Conservation (phyloP, 1,139 yeast genomes). For the Geotrichum candidum region DNA sequence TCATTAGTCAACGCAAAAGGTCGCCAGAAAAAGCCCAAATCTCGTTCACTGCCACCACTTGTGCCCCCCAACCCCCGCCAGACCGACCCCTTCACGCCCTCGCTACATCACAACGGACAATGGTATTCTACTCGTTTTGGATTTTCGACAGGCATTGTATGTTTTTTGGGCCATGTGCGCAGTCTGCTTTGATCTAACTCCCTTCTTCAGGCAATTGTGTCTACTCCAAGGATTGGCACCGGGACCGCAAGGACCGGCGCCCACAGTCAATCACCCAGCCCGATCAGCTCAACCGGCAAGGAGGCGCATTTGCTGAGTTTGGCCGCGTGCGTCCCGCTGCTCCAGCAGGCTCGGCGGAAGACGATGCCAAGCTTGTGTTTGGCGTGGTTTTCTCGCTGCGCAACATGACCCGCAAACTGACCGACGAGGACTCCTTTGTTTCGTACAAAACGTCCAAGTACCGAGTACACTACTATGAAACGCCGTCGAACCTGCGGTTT, state of each 20-base stretch:
- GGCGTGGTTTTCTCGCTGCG: conserved; percentile 83
- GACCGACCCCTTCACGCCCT: not conserved
- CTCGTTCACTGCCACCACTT: not conserved
- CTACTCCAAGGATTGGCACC: conserved; percentile 33
- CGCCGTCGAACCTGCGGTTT: conserved; percentile 72
- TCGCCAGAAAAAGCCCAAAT: not conserved
- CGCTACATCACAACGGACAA: conserved; percentile 21
- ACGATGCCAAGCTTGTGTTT: conserved; percentile 70
- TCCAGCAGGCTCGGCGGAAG: conserved; percentile 35
- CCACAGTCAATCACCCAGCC: conserved; percentile 21
- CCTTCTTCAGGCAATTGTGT: conserved; percentile 32
- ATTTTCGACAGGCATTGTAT: conserved; percentile 81
- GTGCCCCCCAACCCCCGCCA: not conserved
- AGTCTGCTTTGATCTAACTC: not conserved
- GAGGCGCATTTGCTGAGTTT: conserved; percentile 13
- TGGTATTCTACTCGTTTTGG: conserved; percentile 76
- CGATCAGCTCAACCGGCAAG: conserved; percentile 17
- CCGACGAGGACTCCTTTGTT: conserved; percentile 47
- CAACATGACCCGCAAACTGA: conserved; percentile 60
- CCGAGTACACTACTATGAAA: conserved; percentile 73
- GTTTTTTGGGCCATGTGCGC: conserved; percentile 20
- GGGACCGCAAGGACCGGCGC: conserved; percentile 15
- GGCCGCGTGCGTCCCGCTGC: conserved; percentile 13
- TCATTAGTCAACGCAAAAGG: not conserved
- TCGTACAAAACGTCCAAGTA: conserved; percentile 68